phyloP scores from a whole-genome alignment of 1,284 basidiomycete genomes.

The Mycena sp. region DNA sequence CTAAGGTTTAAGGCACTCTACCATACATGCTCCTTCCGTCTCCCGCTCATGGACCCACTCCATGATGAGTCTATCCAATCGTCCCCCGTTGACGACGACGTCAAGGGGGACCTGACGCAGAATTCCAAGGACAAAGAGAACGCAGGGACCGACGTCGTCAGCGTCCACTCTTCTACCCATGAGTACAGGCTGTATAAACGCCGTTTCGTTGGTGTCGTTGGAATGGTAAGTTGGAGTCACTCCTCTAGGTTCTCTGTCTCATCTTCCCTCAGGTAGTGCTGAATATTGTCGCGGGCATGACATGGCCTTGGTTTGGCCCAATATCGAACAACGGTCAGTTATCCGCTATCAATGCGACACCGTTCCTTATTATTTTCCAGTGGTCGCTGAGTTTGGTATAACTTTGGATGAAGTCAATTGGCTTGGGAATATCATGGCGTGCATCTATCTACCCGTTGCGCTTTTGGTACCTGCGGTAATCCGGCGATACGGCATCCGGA shows the following conservation, averaged over 20 bases:
- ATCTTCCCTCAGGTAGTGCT: constrained; percentile 58
- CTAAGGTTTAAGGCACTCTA: no score
- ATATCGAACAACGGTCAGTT: constrained; percentile 70
- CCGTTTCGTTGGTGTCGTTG: constrained; percentile 71
- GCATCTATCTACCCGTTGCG: constrained; percentile 69
- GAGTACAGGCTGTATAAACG: constrained; percentile 71
- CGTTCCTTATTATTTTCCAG: constrained; percentile 44
- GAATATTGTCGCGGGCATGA: constrained; percentile 69
- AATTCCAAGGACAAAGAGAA: background rate
- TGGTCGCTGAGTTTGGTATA: constrained; percentile 63
- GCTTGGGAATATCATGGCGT: constrained; percentile 74
- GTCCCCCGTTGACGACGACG: background rate
- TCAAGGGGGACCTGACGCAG: constrained; percentile 9
- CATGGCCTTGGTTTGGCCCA: constrained; percentile 80
- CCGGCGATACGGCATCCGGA: constrained; percentile 65
- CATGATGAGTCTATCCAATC: background rate
- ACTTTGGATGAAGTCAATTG: constrained; percentile 72
- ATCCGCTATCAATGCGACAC: background rate
- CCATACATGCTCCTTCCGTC: no score
- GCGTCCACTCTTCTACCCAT: constrained; percentile 14
- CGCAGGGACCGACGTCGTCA: constrained; percentile 13
- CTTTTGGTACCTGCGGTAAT: constrained; percentile 64
- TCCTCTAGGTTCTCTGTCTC: background rate
- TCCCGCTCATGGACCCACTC: constrained; percentile 6
- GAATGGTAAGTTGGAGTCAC: constrained; percentile 54